Evolutionary conservation across 768 basidiomycete genomes (phyloP).

Genomic region (Neoboletus brunneissimus): DNA sequence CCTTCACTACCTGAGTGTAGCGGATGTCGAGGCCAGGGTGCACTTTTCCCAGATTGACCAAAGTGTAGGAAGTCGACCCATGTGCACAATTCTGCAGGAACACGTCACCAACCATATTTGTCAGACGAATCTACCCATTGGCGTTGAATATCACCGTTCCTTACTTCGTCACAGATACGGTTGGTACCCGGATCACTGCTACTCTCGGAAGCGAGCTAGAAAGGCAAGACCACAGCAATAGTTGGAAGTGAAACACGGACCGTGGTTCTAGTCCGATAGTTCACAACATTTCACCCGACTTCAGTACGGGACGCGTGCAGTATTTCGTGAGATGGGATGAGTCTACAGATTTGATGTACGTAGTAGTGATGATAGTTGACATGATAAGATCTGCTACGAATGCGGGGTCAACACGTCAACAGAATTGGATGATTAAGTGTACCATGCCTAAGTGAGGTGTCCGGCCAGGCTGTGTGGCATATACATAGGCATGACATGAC

Average conservation of each 20-base stretch:
- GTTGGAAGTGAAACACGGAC: neutral
- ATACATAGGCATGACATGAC: neutral
- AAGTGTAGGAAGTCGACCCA: neutral
- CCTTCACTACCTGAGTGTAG: neutral
- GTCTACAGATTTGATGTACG: neutral
- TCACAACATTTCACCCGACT: neutral
- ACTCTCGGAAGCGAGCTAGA: neutral
- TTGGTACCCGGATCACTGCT: neutral
- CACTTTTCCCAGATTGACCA: neutral
- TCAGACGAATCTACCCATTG: neutral
- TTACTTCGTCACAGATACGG: neutral
- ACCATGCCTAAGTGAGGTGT: neutral
- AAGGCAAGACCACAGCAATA: neutral
- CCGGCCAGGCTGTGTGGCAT: neutral
- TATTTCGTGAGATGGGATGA: constrained; percentile 9
- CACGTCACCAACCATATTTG: neutral
- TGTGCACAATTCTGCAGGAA: neutral
- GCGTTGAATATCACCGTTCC: neutral
- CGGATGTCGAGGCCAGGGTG: neutral
- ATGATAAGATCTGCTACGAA: neutral
- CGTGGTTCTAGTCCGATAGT: neutral
- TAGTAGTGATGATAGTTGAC: neutral
- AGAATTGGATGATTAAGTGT: neutral
- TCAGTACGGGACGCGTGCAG: neutral
- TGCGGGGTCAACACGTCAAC: constrained; percentile 1